These are phyloP conservation scores for Phyllosticta ampelicida DNA, from an alignment of 2,329 filamentous ascomycete genomes.

Conservation along the genomic window DNA sequence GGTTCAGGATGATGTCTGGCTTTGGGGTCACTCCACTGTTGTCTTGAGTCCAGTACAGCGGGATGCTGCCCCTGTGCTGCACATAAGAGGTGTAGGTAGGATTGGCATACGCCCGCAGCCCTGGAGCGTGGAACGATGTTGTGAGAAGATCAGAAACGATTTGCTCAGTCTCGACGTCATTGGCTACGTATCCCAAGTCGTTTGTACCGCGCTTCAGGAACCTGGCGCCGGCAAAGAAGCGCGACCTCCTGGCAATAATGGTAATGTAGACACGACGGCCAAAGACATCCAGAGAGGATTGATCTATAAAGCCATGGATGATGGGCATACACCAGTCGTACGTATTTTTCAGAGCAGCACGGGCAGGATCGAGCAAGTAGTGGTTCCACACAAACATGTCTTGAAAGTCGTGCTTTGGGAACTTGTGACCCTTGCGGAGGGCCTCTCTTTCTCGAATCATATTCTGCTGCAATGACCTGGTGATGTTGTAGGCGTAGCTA, in stretches of 20 bases:
- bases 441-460: slow-evolving; percentile 69
- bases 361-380: slow-evolving; percentile 70
- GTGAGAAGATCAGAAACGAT: slow-evolving; percentile 92
- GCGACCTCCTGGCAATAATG: slow-evolving; percentile 81
- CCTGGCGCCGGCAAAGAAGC: slow-evolving; percentile 86
- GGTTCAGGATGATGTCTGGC: slow-evolving; percentile 86
- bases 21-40: slow-evolving; percentile 92
- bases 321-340: slow-evolving; percentile 96
- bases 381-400: slow-evolving; percentile 99
- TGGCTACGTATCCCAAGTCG: slow-evolving; percentile 89
- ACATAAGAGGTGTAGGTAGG: slow-evolving; percentile 93
- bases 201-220: slow-evolving; percentile 94
- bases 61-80: slow-evolving; percentile 93
- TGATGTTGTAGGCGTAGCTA: slow-evolving; percentile 96
- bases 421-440: slow-evolving; percentile 52
- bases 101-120: slow-evolving; percentile 72
- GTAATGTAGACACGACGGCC: slow-evolving; percentile 85
- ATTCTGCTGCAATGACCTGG: slow-evolving; percentile 82
- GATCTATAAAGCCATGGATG: slow-evolving; percentile 92
- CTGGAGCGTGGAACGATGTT: slow-evolving; percentile 90
- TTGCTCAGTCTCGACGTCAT: slow-evolving; percentile 97
- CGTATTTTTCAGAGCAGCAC: slow-evolving; percentile 58
- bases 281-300: slow-evolving; percentile 65
- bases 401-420: slow-evolving; percentile 60
- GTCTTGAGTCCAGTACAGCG: slow-evolving; percentile 94